Conservation (phyloP, 768 basidiomycete genomes). For the Symmetrospora coprosmae region DNA sequence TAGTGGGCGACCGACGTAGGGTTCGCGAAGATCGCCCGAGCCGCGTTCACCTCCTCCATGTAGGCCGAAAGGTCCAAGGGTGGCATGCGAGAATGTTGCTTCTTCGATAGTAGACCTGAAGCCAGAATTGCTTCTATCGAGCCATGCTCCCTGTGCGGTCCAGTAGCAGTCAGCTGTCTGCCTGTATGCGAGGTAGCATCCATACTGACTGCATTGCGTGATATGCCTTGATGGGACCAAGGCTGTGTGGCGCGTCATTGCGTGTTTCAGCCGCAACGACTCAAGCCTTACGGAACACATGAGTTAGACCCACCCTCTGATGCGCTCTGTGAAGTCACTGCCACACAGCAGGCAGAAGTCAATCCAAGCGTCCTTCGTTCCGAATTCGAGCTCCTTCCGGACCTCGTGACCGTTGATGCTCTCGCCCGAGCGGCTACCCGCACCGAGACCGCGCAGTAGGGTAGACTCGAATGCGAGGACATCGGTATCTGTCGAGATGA, state of each 20-base stretch:
- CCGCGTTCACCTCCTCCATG: constrained; percentile 4
- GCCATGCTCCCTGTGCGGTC: background rate
- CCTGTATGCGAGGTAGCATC: background rate
- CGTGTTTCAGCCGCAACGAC: no score
- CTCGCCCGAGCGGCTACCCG: background rate
- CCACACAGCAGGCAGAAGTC: constrained; percentile 21
- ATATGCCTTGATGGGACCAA: constrained; percentile 14
- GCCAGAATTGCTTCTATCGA: constrained; percentile 17
- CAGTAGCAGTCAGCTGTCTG: background rate
- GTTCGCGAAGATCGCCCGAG: constrained; percentile 7
- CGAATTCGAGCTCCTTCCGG: constrained; percentile 6
- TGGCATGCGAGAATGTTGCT: background rate
- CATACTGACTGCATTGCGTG: constrained; percentile 1
- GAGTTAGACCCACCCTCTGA: background rate
- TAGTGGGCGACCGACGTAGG: background rate
- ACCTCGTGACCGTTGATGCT: constrained; percentile 14
- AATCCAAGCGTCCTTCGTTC: constrained; percentile 12
- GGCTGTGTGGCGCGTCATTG: background rate
- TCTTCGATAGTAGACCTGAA: background rate
- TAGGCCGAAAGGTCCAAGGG: constrained; percentile 1
- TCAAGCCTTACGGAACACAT: no score
- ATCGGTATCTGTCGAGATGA: constrained; percentile 21
- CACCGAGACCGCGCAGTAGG: constrained; percentile 2
- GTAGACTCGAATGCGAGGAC: constrained; percentile 16
- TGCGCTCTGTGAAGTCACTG: constrained; percentile 19